Conservation (phyloP, 2,329 filamentous ascomycete species). For the Septoria petroselini region DNA sequence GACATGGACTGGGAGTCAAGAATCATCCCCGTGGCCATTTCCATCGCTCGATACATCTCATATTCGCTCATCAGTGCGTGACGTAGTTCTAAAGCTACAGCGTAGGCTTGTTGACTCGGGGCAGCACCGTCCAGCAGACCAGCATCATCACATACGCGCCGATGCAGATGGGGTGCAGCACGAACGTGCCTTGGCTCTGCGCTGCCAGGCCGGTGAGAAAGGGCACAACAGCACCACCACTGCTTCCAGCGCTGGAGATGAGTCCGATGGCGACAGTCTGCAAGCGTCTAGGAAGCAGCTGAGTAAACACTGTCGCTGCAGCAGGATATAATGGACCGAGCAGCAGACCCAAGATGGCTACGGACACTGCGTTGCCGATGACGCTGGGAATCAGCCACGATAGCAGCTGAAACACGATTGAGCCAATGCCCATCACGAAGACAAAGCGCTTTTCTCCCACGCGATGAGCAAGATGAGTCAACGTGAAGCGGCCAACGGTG, state of each 20-base stretch:
- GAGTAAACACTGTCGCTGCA: constrained; percentile 61
- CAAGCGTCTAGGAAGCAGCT: constrained; percentile 57
- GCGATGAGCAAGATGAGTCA: constrained; percentile 63
- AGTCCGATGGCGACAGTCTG: constrained; percentile 64
- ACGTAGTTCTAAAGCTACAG: not conserved
- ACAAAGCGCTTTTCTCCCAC: constrained; percentile 71
- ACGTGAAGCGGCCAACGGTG: constrained; percentile 56
- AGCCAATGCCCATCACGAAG: constrained; percentile 58
- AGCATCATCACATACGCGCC: constrained; percentile 64
- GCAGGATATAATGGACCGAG: constrained; percentile 79
- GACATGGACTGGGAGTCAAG: not conserved
- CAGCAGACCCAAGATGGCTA: constrained; percentile 64
- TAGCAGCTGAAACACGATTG: constrained; percentile 67
- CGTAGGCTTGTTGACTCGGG: constrained; percentile 51
- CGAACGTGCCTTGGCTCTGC: constrained; percentile 61
- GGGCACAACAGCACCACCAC: constrained; percentile 65
- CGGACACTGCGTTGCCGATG: constrained; percentile 50
- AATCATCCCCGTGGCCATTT: too few species aligned
- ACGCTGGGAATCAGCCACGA: constrained; percentile 57
- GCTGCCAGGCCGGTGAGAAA: constrained; percentile 64
- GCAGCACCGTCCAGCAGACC: constrained; percentile 61
- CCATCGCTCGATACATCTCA: too few species aligned
- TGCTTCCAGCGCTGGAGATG: constrained; percentile 66
- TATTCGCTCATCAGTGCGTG: too few species aligned
- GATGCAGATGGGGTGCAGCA: constrained; percentile 65